Percentiles rank a stretch among this genome's conserved stretches.
These are phyloP conservation scores for Fusarium humuli DNA, from an alignment of 2,329 filamentous ascomycete genomes.

Conservation along the genomic window DNA sequence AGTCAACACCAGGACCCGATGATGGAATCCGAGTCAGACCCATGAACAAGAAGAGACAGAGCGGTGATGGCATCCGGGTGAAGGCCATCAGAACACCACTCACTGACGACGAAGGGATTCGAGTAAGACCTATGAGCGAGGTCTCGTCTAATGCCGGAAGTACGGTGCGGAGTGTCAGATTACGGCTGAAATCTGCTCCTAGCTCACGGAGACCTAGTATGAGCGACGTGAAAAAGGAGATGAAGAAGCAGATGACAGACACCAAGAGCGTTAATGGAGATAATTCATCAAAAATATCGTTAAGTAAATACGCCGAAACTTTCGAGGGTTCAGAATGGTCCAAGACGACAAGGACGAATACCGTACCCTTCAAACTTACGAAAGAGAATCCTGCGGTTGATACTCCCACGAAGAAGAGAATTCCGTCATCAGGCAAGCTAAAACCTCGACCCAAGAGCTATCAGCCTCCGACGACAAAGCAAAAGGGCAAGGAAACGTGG, in stretches of 20 bases:
- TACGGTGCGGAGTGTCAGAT: conserved; percentile 43
- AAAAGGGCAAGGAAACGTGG: conserved; percentile 47
- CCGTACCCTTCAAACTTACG: conserved; percentile 46
- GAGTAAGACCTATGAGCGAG: conserved; percentile 48
- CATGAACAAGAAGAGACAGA: conserved; percentile 48
- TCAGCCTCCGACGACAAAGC: conserved; percentile 35
- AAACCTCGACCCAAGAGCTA: conserved; percentile 46
- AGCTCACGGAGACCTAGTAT: conserved; percentile 42
- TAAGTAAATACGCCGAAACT: conserved; percentile 23
- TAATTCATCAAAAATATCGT: conserved; percentile 27
- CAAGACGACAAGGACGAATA: background rate
- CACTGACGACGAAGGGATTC: conserved; percentile 49
- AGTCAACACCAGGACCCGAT: conserved; percentile 47
- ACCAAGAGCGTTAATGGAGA: conserved; percentile 25
- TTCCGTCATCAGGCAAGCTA: conserved; percentile 43
- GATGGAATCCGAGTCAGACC: conserved; percentile 61
- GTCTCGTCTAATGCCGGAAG: conserved; percentile 44
- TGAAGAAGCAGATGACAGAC: conserved; percentile 37
- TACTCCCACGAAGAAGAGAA: conserved; percentile 55
- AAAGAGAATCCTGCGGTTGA: conserved; percentile 54
- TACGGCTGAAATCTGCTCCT: conserved; percentile 47
- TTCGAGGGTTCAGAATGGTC: conserved; percentile 39
- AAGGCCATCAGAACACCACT: conserved; percentile 39
- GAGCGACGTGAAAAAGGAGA: conserved; percentile 48
- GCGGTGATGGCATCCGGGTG: conserved; percentile 52